Evolutionary conservation across 305 asterid genomes (phyloP), one percentile per base, ranked within the genome.

Genomic region (Fraxinus platypoda): DNA sequence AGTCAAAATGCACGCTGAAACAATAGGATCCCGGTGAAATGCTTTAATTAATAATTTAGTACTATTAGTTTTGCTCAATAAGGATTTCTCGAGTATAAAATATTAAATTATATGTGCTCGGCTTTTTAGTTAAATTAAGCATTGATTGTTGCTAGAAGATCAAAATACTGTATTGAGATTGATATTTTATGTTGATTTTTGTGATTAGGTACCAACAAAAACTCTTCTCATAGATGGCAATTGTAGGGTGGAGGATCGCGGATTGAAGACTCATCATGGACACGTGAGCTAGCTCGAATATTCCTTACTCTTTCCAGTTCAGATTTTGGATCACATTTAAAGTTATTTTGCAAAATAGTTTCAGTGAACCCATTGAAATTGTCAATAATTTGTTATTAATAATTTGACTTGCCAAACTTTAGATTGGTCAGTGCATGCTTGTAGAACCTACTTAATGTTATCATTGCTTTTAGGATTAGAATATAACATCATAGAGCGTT

Each of bases 261-360:
- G 98, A 81, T 87, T 97, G 88, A 94, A 97, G 93, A 92, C 98
- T 70, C 99, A 97, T 82, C 98, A 97, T 86, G 99, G 97, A 87
- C 99, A 91, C 82, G 99, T 97, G 88, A 92, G 97, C 75, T 75
- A 57, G 19, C 8, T 23, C 77, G 82, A 15, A 70, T 76, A 38
- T 81, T 80, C 52, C 23, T 77, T 46, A 8, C 75, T 34, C 43
- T 85, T 59, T 64, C 76, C 84, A 6, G 81, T 68, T 57, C 71
- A 11, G 33, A 80, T 75, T 38, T 21, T 71, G 59, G 7, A 25
- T 77, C 30, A 1, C 33, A 37, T 84, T 43, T 46, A 15, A 28
- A 21, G 68, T 66, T 23, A 41, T 37, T 19, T 52, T 73, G 52
- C 41, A 15, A 35, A 38, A 66, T 59, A 77, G 8, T 38, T 75